Evolutionary conservation across 2,329 filamentous ascomycete genomes (phyloP).

Genomic region (Coleophoma crateriformis): DNA sequence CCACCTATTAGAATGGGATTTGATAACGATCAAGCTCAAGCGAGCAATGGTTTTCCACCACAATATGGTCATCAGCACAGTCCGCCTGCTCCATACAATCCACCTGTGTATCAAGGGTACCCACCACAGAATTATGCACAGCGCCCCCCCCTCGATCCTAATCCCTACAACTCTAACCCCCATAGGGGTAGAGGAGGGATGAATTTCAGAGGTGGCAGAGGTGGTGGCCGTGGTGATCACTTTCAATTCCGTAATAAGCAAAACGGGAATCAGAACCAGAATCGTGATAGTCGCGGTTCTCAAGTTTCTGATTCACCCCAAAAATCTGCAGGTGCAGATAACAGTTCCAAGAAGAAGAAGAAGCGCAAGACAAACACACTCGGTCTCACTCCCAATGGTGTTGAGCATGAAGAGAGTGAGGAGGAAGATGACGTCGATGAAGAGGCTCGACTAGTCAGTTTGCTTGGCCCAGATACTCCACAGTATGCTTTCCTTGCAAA

Average conservation of each 20-base stretch:
- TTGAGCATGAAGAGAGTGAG: constrained; percentile 50
- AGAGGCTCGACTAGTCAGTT: constrained; percentile 30
- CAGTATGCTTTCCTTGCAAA: constrained; percentile 24
- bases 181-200: constrained; percentile 34
- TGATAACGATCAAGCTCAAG: constrained; percentile 41
- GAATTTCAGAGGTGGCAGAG: constrained; percentile 26
- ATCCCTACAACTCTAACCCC: constrained; percentile 29
- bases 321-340: constrained; percentile 43
- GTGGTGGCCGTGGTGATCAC: constrained; percentile 32
- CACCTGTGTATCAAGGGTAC: constrained; percentile 31
- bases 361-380: constrained; percentile 68
- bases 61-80: constrained; percentile 27
- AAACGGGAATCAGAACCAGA: constrained; percentile 18
- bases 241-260: constrained; percentile 31
- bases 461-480: constrained; percentile 28
- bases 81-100: constrained; percentile 24
- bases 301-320: constrained; percentile 28
- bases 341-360: constrained; percentile 52
- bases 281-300: constrained; percentile 16
- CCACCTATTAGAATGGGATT: constrained; percentile 50
- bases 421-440: constrained; percentile 69
- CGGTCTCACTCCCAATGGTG: constrained; percentile 55
- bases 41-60: constrained; percentile 36
- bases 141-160: constrained; percentile 26
- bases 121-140: constrained; percentile 29